These are phyloP conservation scores for Alternaria consortialis DNA, from an alignment of 2,329 filamentous ascomycete species.

Conservation along the genomic window DNA sequence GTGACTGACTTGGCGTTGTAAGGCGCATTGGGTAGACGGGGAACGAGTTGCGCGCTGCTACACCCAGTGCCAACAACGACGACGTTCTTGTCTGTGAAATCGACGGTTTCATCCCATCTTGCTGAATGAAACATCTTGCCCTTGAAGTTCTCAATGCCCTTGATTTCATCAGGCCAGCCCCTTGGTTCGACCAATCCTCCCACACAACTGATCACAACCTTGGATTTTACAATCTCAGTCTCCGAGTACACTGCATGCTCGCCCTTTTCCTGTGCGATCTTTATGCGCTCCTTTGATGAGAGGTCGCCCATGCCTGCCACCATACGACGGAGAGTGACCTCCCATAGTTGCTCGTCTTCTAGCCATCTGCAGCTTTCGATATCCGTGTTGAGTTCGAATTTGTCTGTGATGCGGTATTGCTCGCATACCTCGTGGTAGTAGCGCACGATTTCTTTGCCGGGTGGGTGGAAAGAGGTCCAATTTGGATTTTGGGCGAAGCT, in stretches of 20 bases:
- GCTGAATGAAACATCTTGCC: slow-evolving; percentile 67
- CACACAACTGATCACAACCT: slow-evolving; percentile 64
- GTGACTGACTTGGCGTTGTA: slow-evolving; percentile 65
- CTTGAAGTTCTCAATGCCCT: slow-evolving; percentile 63
- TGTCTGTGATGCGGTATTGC: slow-evolving; percentile 63
- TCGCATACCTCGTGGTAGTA: slow-evolving; percentile 65
- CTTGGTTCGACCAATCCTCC: slow-evolving; percentile 66
- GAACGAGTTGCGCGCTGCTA: slow-evolving; percentile 66
- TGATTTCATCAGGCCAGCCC: slow-evolving; percentile 59
- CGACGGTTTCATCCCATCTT: slow-evolving; percentile 63
- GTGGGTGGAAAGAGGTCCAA: slow-evolving; percentile 61
- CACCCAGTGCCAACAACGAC: slow-evolving; percentile 68
- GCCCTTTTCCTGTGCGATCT: slow-evolving; percentile 56
- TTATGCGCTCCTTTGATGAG: slow-evolving; percentile 57
- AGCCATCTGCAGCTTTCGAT: slow-evolving; percentile 63
- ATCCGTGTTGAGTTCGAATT: slow-evolving; percentile 67
- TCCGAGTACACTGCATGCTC: slow-evolving; percentile 58
- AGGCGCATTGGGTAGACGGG: slow-evolving; percentile 58
- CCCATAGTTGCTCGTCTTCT: slow-evolving; percentile 64
- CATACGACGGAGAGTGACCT: slow-evolving; percentile 62
- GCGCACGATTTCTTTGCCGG: slow-evolving; percentile 60
- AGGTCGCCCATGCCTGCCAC: slow-evolving; percentile 64
- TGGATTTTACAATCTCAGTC: slow-evolving; percentile 62
- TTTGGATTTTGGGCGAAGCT: slow-evolving; percentile 63
- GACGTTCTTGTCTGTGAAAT: slow-evolving; percentile 64